Percentiles rank a stretch among this genome's conserved stretches.
Conservation (phyloP, 352 stramenopile genomes). For the Elongisporangium anandrum region DNA sequence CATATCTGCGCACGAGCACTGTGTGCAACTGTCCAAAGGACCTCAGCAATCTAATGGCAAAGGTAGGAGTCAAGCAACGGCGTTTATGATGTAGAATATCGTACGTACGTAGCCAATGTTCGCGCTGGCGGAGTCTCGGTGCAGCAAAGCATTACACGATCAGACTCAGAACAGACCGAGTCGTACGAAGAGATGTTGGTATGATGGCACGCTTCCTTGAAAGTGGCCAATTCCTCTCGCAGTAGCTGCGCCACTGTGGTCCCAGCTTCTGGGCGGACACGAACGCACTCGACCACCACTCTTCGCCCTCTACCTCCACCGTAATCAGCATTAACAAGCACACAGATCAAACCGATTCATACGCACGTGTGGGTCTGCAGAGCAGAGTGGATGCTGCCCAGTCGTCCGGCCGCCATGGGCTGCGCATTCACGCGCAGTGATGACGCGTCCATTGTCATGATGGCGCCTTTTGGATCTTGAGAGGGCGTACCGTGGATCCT, state of each 20-base stretch:
- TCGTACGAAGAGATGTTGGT: slow-evolving; percentile 21
- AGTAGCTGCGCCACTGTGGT: slow-evolving; percentile 6
- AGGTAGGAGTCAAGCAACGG: background rate
- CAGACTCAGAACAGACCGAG: slow-evolving; percentile 3
- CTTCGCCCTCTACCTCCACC: slow-evolving; percentile 14
- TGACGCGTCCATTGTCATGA: background rate
- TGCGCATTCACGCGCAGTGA: slow-evolving; percentile 20
- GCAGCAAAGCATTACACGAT: background rate
- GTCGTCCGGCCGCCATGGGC: slow-evolving; percentile 22
- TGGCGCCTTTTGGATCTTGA: background rate
- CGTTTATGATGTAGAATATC: background rate
- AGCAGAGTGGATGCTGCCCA: slow-evolving; percentile 33
- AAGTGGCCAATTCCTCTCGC: slow-evolving; percentile 11
- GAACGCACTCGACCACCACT: slow-evolving; percentile 21
- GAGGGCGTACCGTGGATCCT: background rate
- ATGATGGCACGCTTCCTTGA: background rate
- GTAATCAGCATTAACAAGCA: background rate
- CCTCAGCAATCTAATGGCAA: slow-evolving; percentile 7
- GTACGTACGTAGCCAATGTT: slow-evolving; percentile 3
- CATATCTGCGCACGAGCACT: slow-evolving; percentile 27
- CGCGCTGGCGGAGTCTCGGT: background rate
- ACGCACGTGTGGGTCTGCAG: slow-evolving; percentile 24
- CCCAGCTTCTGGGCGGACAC: slow-evolving; percentile 6
- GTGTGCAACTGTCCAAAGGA: slow-evolving; percentile 33
- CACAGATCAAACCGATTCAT: background rate